Evolutionary conservation across 2,329 filamentous ascomycete species (phyloP).

Genomic region (Neoascochyta sp.): DNA sequence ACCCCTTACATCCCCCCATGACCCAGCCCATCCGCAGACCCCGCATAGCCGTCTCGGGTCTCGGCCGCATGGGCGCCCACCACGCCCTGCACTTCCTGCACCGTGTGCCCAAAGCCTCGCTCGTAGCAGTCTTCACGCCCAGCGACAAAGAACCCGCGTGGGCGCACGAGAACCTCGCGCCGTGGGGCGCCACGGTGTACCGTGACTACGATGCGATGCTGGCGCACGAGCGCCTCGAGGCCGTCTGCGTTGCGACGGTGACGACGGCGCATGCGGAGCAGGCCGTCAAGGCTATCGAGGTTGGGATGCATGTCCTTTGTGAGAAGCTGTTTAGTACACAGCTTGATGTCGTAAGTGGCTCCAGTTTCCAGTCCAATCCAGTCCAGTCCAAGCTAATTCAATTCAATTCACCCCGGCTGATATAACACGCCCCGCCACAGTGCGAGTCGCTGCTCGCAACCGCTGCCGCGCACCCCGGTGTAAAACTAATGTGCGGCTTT

Average conservation of each 20-base stretch:
- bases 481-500: conserved; percentile 66
- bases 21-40: conserved; percentile 38
- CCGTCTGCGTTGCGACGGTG: conserved; percentile 54
- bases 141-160: conserved; percentile 44
- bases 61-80: conserved; percentile 50
- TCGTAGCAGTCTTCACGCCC: conserved; percentile 49
- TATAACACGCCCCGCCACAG: conserved; percentile 42
- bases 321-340: conserved; percentile 60
- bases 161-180: conserved; percentile 50
- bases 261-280: conserved; percentile 57
- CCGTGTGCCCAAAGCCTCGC: conserved; percentile 44
- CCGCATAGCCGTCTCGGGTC: conserved; percentile 45
- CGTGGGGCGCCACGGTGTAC: conserved; percentile 53
- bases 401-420: no score
- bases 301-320: conserved; percentile 55
- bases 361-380: neutral
- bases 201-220: conserved; percentile 56
- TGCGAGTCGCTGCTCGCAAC: conserved; percentile 59
- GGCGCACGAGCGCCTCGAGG: conserved; percentile 52
- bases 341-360: conserved; percentile 52
- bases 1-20: conserved; percentile 28
- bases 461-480: conserved; percentile 52
- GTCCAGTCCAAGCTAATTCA: neutral
- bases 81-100: conserved; percentile 49
- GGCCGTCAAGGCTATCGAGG: conserved; percentile 54